A percentile compares a stretch with the other conserved stretches of the same genome.
These are phyloP conservation scores for Linanthus parryae DNA, from an alignment of 148 eudicot species.

Conservation along the genomic window DNA sequence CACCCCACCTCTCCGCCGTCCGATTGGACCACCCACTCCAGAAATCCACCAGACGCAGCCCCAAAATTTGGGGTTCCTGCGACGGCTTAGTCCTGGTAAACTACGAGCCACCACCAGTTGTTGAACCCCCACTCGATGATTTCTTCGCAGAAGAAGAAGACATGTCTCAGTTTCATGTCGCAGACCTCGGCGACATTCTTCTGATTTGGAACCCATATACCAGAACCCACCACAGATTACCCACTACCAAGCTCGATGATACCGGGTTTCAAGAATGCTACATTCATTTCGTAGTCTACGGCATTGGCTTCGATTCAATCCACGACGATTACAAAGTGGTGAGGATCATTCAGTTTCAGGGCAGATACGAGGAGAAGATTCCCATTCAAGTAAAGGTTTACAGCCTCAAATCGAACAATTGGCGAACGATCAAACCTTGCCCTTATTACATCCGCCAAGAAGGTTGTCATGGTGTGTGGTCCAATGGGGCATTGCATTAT, in stretches of 20 bases:
- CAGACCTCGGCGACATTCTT: not conserved
- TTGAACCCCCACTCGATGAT: too few relatives aligned
- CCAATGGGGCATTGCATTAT: too few relatives aligned
- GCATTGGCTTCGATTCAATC: too few relatives aligned
- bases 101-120: too few relatives aligned
- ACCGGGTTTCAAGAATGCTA: too few relatives aligned
- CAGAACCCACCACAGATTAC: slow-evolving; percentile 8
- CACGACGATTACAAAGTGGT: too few relatives aligned
- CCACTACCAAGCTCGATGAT: too few relatives aligned
- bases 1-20: slow-evolving; percentile 8
- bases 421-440: slow-evolving; percentile 16
- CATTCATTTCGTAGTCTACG: too few relatives aligned
- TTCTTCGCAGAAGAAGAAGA: too few relatives aligned
- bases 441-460: slow-evolving; percentile 15
- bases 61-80: slow-evolving; percentile 24
- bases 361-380: too few relatives aligned
- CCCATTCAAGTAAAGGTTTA: too few relatives aligned
- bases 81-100: slow-evolving; percentile 27
- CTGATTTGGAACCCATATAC: slow-evolving; percentile 24
- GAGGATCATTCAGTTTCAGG: slow-evolving; percentile 28
- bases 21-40: slow-evolving; percentile 16
- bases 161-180: slow-evolving; percentile 14
- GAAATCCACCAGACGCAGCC: not conserved
- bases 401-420: too few relatives aligned
- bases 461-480: slow-evolving; percentile 2